Evolutionary conservation across 805 yeast genomes (phyloP).

Genomic region (Sugiyamaella smithiae): DNA sequence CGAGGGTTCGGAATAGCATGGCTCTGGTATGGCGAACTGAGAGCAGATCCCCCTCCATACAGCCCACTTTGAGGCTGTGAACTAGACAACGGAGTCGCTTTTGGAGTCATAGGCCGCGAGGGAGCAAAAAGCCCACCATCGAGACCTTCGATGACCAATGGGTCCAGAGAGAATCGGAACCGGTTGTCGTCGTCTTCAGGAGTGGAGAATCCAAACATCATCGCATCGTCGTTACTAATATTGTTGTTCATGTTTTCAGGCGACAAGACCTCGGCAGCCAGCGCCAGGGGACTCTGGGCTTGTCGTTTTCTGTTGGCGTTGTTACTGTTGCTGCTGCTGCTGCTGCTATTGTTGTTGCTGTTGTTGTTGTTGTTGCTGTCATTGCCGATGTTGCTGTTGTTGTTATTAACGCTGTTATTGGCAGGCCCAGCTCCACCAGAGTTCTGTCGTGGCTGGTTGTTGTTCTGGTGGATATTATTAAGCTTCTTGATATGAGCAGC

Average conservation of each 20-base stretch:
- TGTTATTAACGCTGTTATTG: background rate
- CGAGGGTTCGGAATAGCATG: conserved; percentile 7
- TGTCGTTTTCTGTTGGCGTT: conserved; percentile 12
- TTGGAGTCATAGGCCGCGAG: conserved; percentile 14
- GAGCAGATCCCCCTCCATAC: background rate
- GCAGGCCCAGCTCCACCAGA: background rate
- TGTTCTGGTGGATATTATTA: conserved; percentile 36
- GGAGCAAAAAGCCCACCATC: conserved; percentile 25
- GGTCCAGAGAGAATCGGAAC: conserved; percentile 44
- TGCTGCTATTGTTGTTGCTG: background rate
- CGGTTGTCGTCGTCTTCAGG: conserved; percentile 23
- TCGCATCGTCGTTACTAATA: conserved; percentile 9
- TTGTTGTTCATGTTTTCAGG: conserved; percentile 3
- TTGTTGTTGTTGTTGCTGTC: background rate
- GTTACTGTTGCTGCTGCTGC: background rate
- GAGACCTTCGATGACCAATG: conserved; percentile 49
- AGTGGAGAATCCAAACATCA: conserved; percentile 15
- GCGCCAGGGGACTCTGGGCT: conserved; percentile 18
- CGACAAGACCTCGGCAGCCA: conserved; percentile 13
- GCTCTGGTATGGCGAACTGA: conserved; percentile 6
- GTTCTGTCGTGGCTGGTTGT: background rate
- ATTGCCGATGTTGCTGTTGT: background rate
- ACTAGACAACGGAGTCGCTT: background rate
- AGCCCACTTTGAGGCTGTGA: background rate
- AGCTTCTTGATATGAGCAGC: conserved; percentile 60